These are phyloP conservation scores for Rhizophagus sp. DNA, from an alignment of 192 early-diverging fungal genomes.

Conservation along the genomic window DNA sequence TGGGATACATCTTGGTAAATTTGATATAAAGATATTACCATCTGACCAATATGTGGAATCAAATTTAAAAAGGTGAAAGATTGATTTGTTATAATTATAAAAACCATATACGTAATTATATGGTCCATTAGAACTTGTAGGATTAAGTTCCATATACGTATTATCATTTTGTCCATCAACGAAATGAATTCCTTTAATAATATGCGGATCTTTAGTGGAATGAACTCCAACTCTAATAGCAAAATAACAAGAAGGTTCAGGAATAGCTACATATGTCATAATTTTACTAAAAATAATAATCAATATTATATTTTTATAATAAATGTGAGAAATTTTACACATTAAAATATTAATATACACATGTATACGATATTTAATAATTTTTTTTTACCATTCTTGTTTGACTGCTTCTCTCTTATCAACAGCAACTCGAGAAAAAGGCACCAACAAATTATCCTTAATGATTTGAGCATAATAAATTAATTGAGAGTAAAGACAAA, in stretches of 20 bases:
- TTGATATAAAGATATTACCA: background rate
- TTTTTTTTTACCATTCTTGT: background rate
- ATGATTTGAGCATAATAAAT: no score
- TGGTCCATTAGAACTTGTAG: background rate
- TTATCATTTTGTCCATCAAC: background rate
- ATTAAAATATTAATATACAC: background rate
- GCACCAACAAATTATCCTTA: no score
- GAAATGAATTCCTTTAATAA: background rate
- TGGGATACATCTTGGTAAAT: background rate
- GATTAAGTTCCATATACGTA: background rate
- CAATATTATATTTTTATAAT: background rate
- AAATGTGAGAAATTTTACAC: background rate
- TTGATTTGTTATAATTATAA: background rate
- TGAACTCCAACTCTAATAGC: background rate
- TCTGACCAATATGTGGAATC: background rate
- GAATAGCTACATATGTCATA: background rate
- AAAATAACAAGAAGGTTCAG: background rate
- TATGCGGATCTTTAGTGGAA: background rate
- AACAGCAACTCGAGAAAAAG: no score
- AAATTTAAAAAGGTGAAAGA: background rate
- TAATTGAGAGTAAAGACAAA: background rate
- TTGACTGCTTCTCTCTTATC: background rate
- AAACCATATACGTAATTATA: background rate
- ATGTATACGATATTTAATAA: background rate
- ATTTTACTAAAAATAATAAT: background rate